These are phyloP conservation scores for Trichoderma virens DNA, from an alignment of 495 filamentous ascomycete species.

Conservation along the genomic window DNA sequence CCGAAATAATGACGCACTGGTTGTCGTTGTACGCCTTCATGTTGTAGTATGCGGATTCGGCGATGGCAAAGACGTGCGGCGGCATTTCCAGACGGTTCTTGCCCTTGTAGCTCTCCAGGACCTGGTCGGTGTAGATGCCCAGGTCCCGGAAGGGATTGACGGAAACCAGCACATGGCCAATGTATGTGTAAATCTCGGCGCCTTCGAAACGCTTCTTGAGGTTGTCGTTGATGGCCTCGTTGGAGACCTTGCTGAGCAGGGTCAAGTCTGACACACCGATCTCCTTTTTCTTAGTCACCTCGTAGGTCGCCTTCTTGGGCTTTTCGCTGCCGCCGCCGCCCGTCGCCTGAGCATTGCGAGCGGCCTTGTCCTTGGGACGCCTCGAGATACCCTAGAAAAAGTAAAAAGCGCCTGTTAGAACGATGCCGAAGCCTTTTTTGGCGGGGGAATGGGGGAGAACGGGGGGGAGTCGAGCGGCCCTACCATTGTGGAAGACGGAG, in stretches of 20 bases:
- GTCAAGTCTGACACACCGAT: slow-evolving; percentile 98
- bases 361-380: slow-evolving; percentile 50
- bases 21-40: slow-evolving; percentile 99
- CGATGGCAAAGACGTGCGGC: slow-evolving; percentile 96
- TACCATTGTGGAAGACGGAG: slow-evolving; percentile 6
- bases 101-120: slow-evolving; percentile 83
- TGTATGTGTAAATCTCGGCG: slow-evolving; percentile 98
- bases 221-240: slow-evolving; percentile 99
- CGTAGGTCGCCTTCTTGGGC: slow-evolving; percentile 92
- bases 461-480: neutral
- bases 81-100: slow-evolving; percentile 95
- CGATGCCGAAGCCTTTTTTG: neutral
- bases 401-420: neutral
- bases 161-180: slow-evolving; percentile 98
- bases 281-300: slow-evolving; percentile 96
- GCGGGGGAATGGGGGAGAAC: neutral
- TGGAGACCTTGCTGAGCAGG: slow-evolving; percentile 93
- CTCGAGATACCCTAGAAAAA: slow-evolving; percentile 46
- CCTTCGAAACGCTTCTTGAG: slow-evolving; percentile 94
- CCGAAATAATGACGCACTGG: slow-evolving; percentile 98
- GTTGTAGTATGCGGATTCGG: slow-evolving; percentile 96
- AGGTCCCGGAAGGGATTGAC: slow-evolving; percentile 98
- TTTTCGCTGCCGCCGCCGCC: slow-evolving; percentile 43
- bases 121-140: slow-evolving; percentile 94
- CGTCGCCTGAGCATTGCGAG: slow-evolving; percentile 58